Evolutionary conservation across 495 filamentous ascomycete species (phyloP).

Genomic region (Cercophora samala): DNA sequence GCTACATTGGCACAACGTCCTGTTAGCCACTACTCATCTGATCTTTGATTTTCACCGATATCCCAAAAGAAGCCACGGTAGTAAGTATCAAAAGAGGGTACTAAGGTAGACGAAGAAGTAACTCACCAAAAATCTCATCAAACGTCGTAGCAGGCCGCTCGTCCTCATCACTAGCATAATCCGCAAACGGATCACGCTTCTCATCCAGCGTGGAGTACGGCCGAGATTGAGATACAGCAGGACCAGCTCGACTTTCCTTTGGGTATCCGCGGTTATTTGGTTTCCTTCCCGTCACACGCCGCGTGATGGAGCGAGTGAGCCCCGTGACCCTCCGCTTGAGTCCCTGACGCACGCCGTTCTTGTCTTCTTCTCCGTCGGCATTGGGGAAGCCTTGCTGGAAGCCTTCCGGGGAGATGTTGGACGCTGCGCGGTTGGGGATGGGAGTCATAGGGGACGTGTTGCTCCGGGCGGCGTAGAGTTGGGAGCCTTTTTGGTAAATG

Average conservation of each 20-base stretch:
- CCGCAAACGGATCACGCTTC: background rate
- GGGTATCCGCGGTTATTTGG: background rate
- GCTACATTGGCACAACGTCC: background rate
- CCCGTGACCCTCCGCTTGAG: background rate
- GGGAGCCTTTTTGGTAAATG: conserved; percentile 39
- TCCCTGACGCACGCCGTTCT: background rate
- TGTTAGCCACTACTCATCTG: background rate
- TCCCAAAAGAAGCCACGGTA: background rate
- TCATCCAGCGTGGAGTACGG: background rate
- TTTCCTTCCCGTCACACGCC: background rate
- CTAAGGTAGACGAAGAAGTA: background rate
- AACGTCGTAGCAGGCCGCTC: background rate
- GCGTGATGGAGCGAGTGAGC: background rate
- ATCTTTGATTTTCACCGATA: background rate
- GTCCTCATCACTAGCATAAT: background rate
- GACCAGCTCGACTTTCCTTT: background rate
- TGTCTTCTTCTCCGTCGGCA: background rate
- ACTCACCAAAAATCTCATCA: background rate
- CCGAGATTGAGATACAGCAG: background rate
- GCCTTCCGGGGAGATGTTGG: background rate
- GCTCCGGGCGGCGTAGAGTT: conserved; percentile 33
- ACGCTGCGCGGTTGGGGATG: conserved; percentile 43
- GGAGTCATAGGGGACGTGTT: conserved; percentile 40
- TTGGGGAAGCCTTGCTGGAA: background rate
- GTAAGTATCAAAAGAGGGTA: background rate